A percentile compares a stretch with the other conserved stretches of the same genome.
phyloP scores from a whole-genome alignment of 164 flowering plant species.

The Saururus chinensis region DNA sequence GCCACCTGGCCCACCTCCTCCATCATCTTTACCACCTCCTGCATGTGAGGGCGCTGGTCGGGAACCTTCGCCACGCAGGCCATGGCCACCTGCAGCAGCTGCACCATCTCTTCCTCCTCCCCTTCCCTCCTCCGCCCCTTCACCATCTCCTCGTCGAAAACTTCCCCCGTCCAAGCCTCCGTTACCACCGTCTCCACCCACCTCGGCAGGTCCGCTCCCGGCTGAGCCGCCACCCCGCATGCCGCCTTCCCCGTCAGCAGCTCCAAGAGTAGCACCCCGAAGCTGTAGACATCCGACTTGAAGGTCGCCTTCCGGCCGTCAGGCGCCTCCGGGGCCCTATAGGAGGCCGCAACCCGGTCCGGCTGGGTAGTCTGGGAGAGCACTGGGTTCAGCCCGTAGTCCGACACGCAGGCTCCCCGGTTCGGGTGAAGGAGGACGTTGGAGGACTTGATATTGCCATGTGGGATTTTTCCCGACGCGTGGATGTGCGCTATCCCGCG shows the following conservation, averaged over 20 bases:
- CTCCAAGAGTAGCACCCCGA: slow-evolving; percentile 78
- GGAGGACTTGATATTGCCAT: slow-evolving; percentile 76
- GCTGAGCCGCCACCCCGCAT: slow-evolving; percentile 26
- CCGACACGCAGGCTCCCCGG: slow-evolving; percentile 63
- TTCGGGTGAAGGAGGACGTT: slow-evolving; percentile 69
- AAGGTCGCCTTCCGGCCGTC: slow-evolving; percentile 57
- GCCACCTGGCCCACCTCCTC: slow-evolving; percentile 43
- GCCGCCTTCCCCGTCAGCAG: slow-evolving; percentile 86
- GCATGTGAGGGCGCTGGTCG: slow-evolving; percentile 68
- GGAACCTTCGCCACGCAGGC: slow-evolving; percentile 55
- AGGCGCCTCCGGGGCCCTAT: slow-evolving; percentile 75
- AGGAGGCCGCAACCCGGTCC: slow-evolving; percentile 31
- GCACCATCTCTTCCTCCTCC: slow-evolving; percentile 80
- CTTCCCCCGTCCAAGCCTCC: slow-evolving; percentile 96
- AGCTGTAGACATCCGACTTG: slow-evolving; percentile 78
- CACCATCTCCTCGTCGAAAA: slow-evolving; percentile 74
- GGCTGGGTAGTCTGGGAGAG: slow-evolving; percentile 28
- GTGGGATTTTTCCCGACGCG: slow-evolving; percentile 32
- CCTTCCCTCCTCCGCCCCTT: slow-evolving; percentile 37
- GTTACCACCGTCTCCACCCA: slow-evolving; percentile 91
- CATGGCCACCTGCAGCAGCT: slow-evolving; percentile 76
- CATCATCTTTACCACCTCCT: slow-evolving; percentile 48
- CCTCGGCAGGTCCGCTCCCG: slow-evolving; percentile 52
- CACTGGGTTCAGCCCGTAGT: slow-evolving; percentile 56
- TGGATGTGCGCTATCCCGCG: slow-evolving; percentile 58